Conservation (phyloP, 139 green algal genomes). For the Marvania coccoides region DNA sequence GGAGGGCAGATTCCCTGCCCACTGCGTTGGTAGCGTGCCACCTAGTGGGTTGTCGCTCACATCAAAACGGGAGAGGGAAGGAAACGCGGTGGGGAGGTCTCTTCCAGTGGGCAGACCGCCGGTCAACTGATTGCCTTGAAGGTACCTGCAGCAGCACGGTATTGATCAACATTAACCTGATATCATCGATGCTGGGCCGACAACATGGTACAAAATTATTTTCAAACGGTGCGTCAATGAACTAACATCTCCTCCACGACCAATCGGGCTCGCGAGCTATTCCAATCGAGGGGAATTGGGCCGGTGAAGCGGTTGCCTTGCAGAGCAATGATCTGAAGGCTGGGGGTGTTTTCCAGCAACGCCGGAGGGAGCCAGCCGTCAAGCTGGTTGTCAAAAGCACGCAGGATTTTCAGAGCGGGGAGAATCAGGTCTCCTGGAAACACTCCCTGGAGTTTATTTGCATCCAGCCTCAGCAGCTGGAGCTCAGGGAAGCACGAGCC, state of each 20-base stretch:
- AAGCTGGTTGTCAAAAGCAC: not conserved
- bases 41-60: conserved; percentile 10
- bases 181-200: not conserved
- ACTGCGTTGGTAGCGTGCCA: conserved; percentile 11
- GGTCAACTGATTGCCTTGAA: conserved; percentile 19
- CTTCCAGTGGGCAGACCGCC: conserved; percentile 16
- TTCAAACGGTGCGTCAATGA: not conserved
- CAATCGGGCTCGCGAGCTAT: not conserved
- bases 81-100: not conserved
- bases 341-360: not conserved
- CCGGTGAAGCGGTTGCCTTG: not conserved
- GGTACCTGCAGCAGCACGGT: conserved; percentile 5
- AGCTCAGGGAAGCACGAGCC: not conserved
- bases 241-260: not conserved
- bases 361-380: not conserved
- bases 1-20: not conserved
- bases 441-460: not conserved
- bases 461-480: not conserved
- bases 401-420: not conserved
- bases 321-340: not conserved
- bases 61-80: not conserved
- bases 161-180: not conserved
- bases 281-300: not conserved
- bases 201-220: not conserved
- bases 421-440: not conserved